Evolutionary conservation across 352 stramenopile species (phyloP).

Genomic region (Pythium phragmiticola): DNA sequence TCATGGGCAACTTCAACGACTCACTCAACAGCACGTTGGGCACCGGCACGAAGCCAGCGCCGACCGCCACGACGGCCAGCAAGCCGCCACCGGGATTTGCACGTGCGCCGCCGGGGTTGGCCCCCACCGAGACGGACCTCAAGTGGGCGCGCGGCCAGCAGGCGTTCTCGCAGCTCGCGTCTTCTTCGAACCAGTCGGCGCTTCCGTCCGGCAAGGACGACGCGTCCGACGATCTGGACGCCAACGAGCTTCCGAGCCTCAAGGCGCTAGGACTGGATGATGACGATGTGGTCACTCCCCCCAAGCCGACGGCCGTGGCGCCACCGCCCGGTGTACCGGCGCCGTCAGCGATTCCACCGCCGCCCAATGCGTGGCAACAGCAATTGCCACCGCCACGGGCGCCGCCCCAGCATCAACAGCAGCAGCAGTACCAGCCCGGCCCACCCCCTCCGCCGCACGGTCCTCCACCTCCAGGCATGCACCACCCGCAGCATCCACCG

Average conservation of each 20-base stretch:
- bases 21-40: slow-evolving; percentile 7
- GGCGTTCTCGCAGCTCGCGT: slow-evolving; percentile 55
- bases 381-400: slow-evolving; percentile 3
- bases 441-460: slow-evolving; percentile 28
- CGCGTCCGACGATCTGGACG: slow-evolving; percentile 56
- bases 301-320: slow-evolving; percentile 12
- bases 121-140: slow-evolving; percentile 60
- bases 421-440: slow-evolving; percentile 9
- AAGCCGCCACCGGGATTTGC: slow-evolving; percentile 57
- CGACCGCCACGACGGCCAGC: neutral
- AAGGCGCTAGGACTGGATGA: slow-evolving; percentile 70
- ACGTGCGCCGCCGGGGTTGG: slow-evolving; percentile 49
- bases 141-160: slow-evolving; percentile 81
- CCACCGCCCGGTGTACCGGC: slow-evolving; percentile 22
- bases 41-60: slow-evolving; percentile 5
- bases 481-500: neutral
- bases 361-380: slow-evolving; percentile 29
- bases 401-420: slow-evolving; percentile 7
- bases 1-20: slow-evolving; percentile 79
- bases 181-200: slow-evolving; percentile 31
- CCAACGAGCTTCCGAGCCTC: slow-evolving; percentile 65
- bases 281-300: slow-evolving; percentile 38
- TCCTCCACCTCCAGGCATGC: slow-evolving; percentile 20
- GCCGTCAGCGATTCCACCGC: slow-evolving; percentile 23
- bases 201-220: slow-evolving; percentile 28